phyloP scores from a whole-genome alignment of 352 stramenopile genomes.

The Pythium guiyangense region DNA sequence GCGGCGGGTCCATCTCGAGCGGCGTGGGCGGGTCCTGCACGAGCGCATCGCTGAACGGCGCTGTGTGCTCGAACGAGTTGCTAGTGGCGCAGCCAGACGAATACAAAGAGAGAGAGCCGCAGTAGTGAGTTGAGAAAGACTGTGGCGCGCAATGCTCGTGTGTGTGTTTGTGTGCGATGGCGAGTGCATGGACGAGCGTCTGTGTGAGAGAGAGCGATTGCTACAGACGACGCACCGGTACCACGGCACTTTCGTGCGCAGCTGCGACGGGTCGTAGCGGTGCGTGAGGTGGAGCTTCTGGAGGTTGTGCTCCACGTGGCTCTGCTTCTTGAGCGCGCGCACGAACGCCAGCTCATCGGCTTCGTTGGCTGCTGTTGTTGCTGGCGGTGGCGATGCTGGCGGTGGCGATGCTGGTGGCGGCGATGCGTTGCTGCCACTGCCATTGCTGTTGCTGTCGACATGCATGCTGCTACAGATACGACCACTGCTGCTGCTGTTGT shows the following conservation, averaged over 20 bases:
- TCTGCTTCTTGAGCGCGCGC: conserved; percentile 12
- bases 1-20: conserved; percentile 35
- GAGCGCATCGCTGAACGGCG: conserved; percentile 25
- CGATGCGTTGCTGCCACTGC: not conserved
- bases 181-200: not conserved
- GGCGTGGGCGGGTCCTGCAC: conserved; percentile 16
- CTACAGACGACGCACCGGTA: conserved; percentile 42
- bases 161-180: not conserved
- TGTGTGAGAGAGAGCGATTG: not conserved
- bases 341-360: conserved; percentile 4
- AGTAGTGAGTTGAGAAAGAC: not conserved
- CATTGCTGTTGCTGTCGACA: too few relatives aligned
- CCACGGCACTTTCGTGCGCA: conserved; percentile 46
- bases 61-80: conserved; percentile 54
- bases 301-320: conserved; percentile 15
- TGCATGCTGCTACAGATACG: too few relatives aligned
- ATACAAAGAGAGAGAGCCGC: not conserved
- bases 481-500: too few relatives aligned
- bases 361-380: not conserved
- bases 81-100: conserved; percentile 12
- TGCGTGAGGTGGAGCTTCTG: conserved; percentile 12
- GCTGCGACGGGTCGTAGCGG: conserved; percentile 13
- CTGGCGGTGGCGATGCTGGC: not conserved
- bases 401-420: not conserved
- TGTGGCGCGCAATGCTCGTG: not conserved